Conservation (phyloP, 192 early-diverging fungal genomes). For the Entophlyctis luteolus region DNA sequence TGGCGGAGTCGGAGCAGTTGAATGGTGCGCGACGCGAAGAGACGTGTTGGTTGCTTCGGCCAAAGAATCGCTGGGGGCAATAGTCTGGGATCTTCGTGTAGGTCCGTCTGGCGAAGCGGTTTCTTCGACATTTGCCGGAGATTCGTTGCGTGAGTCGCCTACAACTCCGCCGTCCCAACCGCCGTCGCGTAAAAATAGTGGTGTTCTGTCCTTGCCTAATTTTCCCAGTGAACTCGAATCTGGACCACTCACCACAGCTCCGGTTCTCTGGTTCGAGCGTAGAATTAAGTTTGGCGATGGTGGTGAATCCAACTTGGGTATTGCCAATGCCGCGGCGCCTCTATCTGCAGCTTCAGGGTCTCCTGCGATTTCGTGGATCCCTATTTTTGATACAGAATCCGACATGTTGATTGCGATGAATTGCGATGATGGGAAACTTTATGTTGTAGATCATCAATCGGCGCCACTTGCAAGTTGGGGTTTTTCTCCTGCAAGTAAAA, state of each 20-base stretch:
- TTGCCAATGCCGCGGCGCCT: too few relatives aligned
- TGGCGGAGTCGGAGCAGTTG: neutral
- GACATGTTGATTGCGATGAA: neutral
- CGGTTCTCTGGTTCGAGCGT: neutral
- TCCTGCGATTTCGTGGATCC: constrained; percentile 19
- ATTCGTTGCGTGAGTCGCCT: neutral
- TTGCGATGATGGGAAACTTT: neutral
- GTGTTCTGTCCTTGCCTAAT: neutral
- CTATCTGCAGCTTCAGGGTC: neutral
- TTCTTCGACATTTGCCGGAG: neutral
- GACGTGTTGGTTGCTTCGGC: neutral
- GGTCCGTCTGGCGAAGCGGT: neutral
- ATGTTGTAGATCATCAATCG: neutral
- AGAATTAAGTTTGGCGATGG: too few relatives aligned
- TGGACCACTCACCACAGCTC: neutral
- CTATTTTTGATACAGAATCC: neutral
- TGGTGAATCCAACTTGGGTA: too few relatives aligned
- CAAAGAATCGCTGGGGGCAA: neutral
- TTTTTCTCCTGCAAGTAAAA: neutral
- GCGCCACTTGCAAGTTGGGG: neutral
- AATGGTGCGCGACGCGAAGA: constrained; percentile 11
- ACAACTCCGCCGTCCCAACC: neutral
- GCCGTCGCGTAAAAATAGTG: neutral
- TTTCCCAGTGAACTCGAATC: neutral
- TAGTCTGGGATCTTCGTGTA: constrained; percentile 1